phyloP scores from a whole-genome alignment of 129 eudicot genomes.

The Cynara cardunculus region DNA sequence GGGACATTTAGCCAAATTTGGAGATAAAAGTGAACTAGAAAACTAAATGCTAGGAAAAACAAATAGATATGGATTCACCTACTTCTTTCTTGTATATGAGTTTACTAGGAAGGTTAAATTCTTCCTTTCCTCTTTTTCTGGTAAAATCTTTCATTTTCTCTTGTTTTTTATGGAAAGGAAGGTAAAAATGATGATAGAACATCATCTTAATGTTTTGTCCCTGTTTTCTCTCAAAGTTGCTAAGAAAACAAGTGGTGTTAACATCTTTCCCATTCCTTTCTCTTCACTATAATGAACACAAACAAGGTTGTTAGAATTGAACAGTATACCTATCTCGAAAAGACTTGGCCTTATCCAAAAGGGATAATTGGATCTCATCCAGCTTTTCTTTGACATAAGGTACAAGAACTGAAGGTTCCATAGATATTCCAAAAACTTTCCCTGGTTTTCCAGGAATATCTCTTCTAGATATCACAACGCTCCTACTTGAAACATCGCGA shows the following conservation, averaged over 20 bases:
- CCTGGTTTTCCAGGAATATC: slow-evolving; percentile 97
- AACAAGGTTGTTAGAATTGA: neutral
- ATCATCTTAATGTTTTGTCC: neutral
- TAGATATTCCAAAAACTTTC: slow-evolving; percentile 86
- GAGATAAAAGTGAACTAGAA: neutral
- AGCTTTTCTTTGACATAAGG: slow-evolving; percentile 58
- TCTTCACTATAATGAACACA: neutral
- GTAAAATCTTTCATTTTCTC: neutral
- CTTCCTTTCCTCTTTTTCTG: neutral
- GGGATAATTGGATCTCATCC: slow-evolving; percentile 77
- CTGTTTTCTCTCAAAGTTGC: neutral
- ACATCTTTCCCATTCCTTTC: neutral
- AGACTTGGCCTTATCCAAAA: slow-evolving; percentile 59
- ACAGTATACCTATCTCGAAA: slow-evolving; percentile 77
- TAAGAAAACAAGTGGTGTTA: neutral
- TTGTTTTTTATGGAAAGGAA: slow-evolving; percentile 4
- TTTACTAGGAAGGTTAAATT: neutral
- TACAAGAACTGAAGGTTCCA: slow-evolving; percentile 71
- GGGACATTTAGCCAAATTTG: neutral
- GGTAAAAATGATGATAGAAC: neutral
- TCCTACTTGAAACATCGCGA: slow-evolving; percentile 74
- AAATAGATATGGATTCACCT: neutral
- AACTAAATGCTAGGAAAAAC: neutral
- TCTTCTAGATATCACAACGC: slow-evolving; percentile 87
- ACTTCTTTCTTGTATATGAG: neutral